phyloP scores from a whole-genome alignment of 306 rosid genomes.

The Vigna unguiculata region DNA sequence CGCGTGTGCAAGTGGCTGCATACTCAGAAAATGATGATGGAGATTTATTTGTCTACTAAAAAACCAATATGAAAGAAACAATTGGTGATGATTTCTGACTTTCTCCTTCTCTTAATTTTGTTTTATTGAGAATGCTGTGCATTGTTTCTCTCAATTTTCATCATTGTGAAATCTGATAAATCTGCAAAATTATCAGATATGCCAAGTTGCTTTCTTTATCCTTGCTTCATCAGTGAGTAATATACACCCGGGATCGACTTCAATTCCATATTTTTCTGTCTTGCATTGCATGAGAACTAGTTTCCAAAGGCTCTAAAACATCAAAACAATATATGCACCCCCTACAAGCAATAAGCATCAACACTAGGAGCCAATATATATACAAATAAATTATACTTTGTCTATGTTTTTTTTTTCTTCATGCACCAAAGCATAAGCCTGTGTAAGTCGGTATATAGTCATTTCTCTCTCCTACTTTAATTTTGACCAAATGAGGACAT shows the following conservation, averaged over 20 bases:
- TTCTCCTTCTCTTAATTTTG: slow-evolving; percentile 26
- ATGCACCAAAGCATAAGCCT: slow-evolving; percentile 39
- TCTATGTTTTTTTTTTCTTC: slow-evolving; percentile 32
- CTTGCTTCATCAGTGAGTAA: slow-evolving; percentile 32
- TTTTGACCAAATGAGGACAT: slow-evolving; percentile 37
- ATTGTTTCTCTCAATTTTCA: slow-evolving; percentile 50
- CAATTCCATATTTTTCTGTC: slow-evolving; percentile 12
- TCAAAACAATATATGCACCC: neutral
- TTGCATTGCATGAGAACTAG: slow-evolving; percentile 10
- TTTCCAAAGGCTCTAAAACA: neutral
- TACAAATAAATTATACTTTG: neutral
- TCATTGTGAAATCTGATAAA: slow-evolving; percentile 64
- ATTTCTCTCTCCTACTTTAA: slow-evolving; percentile 37
- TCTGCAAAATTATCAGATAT: slow-evolving; percentile 54
- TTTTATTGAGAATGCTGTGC: slow-evolving; percentile 40
- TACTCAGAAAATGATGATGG: slow-evolving; percentile 7
- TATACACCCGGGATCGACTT: neutral
- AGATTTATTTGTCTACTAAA: slow-evolving; percentile 23
- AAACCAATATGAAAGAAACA: slow-evolving; percentile 18
- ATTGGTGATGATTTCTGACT: slow-evolving; percentile 47
- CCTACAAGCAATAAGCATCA: neutral
- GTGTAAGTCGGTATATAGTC: slow-evolving; percentile 5
- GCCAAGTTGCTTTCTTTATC: slow-evolving; percentile 46
- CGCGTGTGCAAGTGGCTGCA: slow-evolving; percentile 28
- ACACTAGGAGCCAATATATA: slow-evolving; percentile 24